Base-by-base conservation (phyloP, 306 rosid species). In the Vigna trinervia region DNA sequence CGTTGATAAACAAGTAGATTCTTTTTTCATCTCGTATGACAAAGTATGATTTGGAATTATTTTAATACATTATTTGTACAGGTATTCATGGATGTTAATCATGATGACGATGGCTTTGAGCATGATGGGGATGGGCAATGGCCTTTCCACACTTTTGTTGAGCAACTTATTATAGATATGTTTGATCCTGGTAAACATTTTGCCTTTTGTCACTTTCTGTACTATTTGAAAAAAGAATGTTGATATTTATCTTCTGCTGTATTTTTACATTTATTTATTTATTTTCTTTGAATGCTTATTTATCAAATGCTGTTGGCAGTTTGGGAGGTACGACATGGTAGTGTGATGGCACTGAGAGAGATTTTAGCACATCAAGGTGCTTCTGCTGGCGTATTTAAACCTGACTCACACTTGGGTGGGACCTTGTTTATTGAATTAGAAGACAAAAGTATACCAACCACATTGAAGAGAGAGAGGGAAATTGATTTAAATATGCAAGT, bases 261-360 rank as follows among this genome's bases (percentile, higher is more conserved):
- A 54, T 11, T 75, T 53, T 32, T 26, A 72, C 52, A 41, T 34
- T 43, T 64, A 45, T 72, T 57, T 19, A 50, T 72, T 57, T 19
- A 45, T 52, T 70, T 57, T 50, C 22, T 83, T 71, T 30, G 59
- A 76, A 52, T 80, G 64, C 36, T 81, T 46, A 2, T 47, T 50
- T 69, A 64, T 77, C 67, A 83, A 26, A 66, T 79, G 63, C 10
- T 86, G 34, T 63, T 76, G 51, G 64, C 84, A 95, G 98, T 88
- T 80, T 95, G 98, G 98, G 98, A 92, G 86, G 74, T 95, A 38
- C 97, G 97, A 46, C 98, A 95, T 88, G 98, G 98, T 38, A 86
- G 97, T 67, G 95, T 95, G 80, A 95, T 95, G 98, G 98, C 98
- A 57, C 64, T 92, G 82, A 95, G 98, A 81, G 98, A 95, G 81